Evolutionary conservation across 2,329 filamentous ascomycete species (phyloP), one percentile per base, ranked within the genome.

Genomic region (Penicillium griseofulvum): DNA sequence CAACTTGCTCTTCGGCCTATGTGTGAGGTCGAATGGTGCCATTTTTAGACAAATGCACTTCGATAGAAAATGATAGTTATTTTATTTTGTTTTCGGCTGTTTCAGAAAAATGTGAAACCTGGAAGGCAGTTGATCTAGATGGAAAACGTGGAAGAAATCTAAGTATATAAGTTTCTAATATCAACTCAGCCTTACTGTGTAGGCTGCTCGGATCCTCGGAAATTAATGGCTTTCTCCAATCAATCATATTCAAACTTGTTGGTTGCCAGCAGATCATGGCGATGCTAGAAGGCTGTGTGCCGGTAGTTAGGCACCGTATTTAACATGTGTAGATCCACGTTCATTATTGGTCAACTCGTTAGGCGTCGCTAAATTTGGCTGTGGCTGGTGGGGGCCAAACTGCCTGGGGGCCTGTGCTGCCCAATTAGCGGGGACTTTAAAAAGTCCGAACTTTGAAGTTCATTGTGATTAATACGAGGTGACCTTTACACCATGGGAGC

Each of bases 1-100:
- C 5, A 53, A 56, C 22, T 52, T 45, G 26, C 37, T 55, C 44
- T 29, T 53, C 17, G 55, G 37, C 37, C 45, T 36, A 34, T 28
- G 53, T 24, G 19, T 17, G 4, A 50, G 14, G 12, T 60, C 50
- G 12, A 49, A 44, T 16, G 51, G 37, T 37, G 29, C 41, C 55
- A 60, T 62, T 28, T 24, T 60, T 28, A 24, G 29, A 53, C 5
- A 33, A 17, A 37, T 19, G 8, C 12, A 33, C 7, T 22, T 22
- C n/a, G 16, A 7, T 26, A 11, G 14, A 48, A 41, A 28, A 17
- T n/a, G 16, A 41, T 19, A 42, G 17, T 26, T 24, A n/a, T n/a
- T n/a, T n/a, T n/a, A n/a, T n/a, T 19, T 33, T 19, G 19, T 5
- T 12, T 31, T 38, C n/a, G 37, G 45, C 28, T 34, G 39, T 51